phyloP scores from a whole-genome alignment of 495 filamentous ascomycete species.

The Filosporella fistucella region DNA sequence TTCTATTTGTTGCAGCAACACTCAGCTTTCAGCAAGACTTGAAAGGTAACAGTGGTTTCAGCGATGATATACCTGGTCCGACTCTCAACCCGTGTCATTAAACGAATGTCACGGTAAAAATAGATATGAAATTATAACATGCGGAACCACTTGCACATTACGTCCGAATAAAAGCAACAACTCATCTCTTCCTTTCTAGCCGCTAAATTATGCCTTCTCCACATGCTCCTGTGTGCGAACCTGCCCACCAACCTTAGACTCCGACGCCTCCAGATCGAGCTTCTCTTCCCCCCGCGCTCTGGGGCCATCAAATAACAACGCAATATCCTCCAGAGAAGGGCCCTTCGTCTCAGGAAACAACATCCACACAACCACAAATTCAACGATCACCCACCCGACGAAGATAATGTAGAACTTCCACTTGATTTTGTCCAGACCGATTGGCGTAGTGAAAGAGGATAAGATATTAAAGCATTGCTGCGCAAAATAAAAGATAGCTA shows the following conservation, averaged over 20 bases:
- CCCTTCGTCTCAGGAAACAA: conserved; percentile 28
- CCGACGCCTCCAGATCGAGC: neutral
- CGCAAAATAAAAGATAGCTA: conserved; percentile 16
- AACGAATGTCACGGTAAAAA: too few species aligned
- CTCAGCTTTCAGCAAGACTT: too few species aligned
- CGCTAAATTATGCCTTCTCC: neutral
- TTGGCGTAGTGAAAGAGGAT: conserved; percentile 41
- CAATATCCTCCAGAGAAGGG: conserved; percentile 14
- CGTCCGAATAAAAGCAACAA: too few species aligned
- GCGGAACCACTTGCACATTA: too few species aligned
- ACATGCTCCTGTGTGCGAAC: neutral
- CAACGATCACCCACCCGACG: conserved; percentile 35
- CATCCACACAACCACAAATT: conserved; percentile 36
- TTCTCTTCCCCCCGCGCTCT: neutral
- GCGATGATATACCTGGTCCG: too few species aligned
- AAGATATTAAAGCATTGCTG: conserved; percentile 42
- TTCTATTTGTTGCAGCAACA: too few species aligned
- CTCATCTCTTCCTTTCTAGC: too few species aligned
- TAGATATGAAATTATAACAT: too few species aligned
- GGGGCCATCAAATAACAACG: conserved; percentile 10
- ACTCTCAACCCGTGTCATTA: too few species aligned
- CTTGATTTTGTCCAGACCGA: conserved; percentile 37
- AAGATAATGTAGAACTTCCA: conserved; percentile 38
- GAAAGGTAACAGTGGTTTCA: too few species aligned
- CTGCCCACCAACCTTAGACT: neutral